Percentiles rank a stretch among this genome's conserved stretches.
Evolutionary conservation across 306 rosid species (phyloP).

Genomic region (Mimosa pudica): DNA sequence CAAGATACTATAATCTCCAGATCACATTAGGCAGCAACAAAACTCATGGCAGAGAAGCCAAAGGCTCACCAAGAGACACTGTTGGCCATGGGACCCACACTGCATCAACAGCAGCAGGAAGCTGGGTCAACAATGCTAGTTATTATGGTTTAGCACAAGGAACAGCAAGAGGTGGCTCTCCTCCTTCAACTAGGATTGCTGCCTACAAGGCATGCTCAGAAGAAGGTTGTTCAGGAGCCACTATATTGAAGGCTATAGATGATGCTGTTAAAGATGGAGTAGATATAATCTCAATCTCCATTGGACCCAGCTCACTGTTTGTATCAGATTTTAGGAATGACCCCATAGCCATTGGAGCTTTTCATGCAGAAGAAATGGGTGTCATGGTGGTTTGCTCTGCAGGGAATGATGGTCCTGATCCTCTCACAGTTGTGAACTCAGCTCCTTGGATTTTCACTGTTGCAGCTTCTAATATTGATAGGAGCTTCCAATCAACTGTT

Average conservation of each 20-base stretch:
- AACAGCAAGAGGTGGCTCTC: conserved; percentile 80
- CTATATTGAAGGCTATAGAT: conserved; percentile 78
- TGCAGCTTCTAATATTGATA: conserved; percentile 92
- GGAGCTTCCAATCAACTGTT: conserved; percentile 66
- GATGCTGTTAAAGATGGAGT: conserved; percentile 94
- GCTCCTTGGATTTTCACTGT: conserved; percentile 95
- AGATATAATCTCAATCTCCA: conserved; percentile 82
- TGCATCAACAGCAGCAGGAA: conserved; percentile 80
- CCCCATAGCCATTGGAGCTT: conserved; percentile 91
- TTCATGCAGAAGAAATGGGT: conserved; percentile 85
- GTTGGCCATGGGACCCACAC: conserved; percentile 92
- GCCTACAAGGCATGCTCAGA: conserved; percentile 78
- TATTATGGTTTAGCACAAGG: conserved; percentile 82
- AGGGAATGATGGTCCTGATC: conserved; percentile 91
- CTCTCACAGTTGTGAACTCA: conserved; percentile 71
- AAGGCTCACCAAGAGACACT: conserved; percentile 77
- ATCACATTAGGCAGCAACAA: conserved; percentile 34
- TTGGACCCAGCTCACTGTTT: conserved; percentile 67
- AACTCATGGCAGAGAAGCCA: conserved; percentile 37
- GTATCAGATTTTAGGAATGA: conserved; percentile 71
- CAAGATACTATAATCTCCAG: conserved; percentile 68
- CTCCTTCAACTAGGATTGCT: conserved; percentile 68
- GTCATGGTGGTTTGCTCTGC: conserved; percentile 88
- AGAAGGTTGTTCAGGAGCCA: conserved; percentile 76
- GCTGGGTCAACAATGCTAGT: conserved; percentile 63